Conservation (phyloP, 208 protist species). For the Vickermania ingenoplastis region DNA sequence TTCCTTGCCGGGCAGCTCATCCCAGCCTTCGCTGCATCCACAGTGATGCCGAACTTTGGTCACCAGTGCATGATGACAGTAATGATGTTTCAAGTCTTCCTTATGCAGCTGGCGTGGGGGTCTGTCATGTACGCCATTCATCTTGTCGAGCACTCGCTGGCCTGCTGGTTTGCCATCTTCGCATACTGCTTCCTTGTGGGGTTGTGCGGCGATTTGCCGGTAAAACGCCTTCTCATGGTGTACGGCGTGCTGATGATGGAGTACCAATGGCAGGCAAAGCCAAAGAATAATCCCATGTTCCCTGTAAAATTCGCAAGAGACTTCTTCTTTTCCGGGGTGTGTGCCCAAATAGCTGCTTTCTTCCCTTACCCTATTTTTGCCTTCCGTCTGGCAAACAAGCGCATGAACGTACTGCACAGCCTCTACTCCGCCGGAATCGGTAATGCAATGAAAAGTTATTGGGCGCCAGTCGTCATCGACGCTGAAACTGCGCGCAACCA, state of each 20-base stretch:
- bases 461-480: conserved; percentile 37
- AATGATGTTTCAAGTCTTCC: conserved; percentile 13
- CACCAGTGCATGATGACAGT: conserved; percentile 24
- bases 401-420: conserved; percentile 28
- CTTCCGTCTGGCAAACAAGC: conserved; percentile 20
- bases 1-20: conserved; percentile 21
- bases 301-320: conserved; percentile 23
- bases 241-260: conserved; percentile 57
- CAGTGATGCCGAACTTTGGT: conserved; percentile 25
- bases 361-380: conserved; percentile 43
- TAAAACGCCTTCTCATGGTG: conserved; percentile 44
- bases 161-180: conserved; percentile 60
- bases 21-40: conserved; percentile 20
- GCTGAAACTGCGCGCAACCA: conserved; percentile 28
- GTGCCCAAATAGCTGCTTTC: conserved; percentile 20
- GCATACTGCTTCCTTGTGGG: conserved; percentile 17
- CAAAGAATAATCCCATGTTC: conserved; percentile 5
- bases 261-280: conserved; percentile 11
- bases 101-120: conserved; percentile 27
- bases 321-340: conserved; percentile 28
- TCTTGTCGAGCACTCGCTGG: conserved; percentile 15
- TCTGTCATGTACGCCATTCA: conserved; percentile 35
- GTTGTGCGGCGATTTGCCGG: conserved; percentile 41
- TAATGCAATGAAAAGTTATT: conserved; percentile 49
- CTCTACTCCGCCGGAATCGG: conserved; percentile 33